A percentile compares a stretch with the other conserved stretches of the same genome.
Conservation (phyloP, 495 filamentous ascomycete genomes). For the Lichenothelia convexa region DNA sequence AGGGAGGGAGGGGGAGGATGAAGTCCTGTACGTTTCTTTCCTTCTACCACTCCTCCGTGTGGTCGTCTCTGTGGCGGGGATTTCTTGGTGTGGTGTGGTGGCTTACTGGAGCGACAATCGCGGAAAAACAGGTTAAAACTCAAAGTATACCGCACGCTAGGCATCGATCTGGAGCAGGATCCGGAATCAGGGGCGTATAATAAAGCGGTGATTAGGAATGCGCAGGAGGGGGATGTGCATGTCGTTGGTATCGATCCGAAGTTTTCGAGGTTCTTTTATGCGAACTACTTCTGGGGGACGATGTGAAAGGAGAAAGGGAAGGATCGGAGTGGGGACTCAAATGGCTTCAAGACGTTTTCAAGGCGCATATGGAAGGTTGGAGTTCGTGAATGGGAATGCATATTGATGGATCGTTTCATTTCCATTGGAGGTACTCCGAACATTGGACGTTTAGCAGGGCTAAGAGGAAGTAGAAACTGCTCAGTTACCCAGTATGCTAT, state of each 20-base stretch:
- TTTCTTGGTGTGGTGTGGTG: no score
- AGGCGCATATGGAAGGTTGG: no score
- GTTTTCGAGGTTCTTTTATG: constrained; percentile 81
- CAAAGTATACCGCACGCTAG: constrained; percentile 78
- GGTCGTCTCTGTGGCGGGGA: no score
- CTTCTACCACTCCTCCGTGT: no score
- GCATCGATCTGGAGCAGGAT: constrained; percentile 76
- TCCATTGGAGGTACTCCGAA: no score
- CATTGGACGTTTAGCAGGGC: no score
- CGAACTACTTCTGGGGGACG: constrained; percentile 91
- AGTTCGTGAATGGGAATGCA: no score
- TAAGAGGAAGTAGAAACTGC: no score
- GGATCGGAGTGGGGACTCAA: neutral
- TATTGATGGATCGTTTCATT: no score
- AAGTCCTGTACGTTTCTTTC: constrained; percentile 20
- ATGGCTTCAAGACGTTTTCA: no score
- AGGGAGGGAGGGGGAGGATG: constrained; percentile 44
- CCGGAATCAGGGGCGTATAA: constrained; percentile 58
- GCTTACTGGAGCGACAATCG: no score
- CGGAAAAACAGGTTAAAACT: constrained; percentile 66
- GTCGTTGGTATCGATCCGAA: constrained; percentile 88
- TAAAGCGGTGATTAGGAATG: constrained; percentile 73
- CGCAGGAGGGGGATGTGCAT: constrained; percentile 75
- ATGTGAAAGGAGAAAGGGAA: constrained; percentile 27
- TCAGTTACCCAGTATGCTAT: no score